Base-by-base conservation (phyloP, 2,329 filamentous ascomycete genomes). In the Sporothrix brasiliensis region DNA sequence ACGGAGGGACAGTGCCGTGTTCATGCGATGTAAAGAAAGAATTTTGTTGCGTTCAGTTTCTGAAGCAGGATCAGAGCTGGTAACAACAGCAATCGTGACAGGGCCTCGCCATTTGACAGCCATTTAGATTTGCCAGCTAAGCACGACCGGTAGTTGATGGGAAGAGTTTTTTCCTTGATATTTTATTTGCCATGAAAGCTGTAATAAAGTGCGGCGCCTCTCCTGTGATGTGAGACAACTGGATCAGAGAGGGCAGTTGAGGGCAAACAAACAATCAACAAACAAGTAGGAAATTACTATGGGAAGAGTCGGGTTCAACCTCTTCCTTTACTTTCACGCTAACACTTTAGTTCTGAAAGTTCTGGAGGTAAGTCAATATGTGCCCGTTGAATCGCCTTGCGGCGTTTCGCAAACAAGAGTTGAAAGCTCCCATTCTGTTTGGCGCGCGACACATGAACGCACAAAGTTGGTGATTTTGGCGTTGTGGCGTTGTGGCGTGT, bases 221-320 rank as follows among this genome's bases (percentile, higher is more conserved):
- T 49, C 41, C 24, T 34, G 41, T 30, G 44, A 65, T 65, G 44
- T 65, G 44, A 65, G 61, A 65, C 61, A 65, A 11, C n/a, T 14
- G n/a, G 2, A 24, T 24, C 60, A 3, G 21, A 50, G 34, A 16
- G 30, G 30, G 21, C 60, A 65, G 14, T 9, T 11, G 19, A 24
- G 47, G 30, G 49, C 16, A 44, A 41, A 53, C 24, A 1, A 47
- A 54, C 34, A 67, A 60, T 9, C 58, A 60, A 68, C 34, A 9
- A 58, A 60, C 53, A 50, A 34, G 47, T 2, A 39, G n/a, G 13
- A 27, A 19, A 61, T 2, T 6, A n/a, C 30, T 14, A 27, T 16
- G 6, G 4, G 47, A 16, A 16, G 19, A 30, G 21, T 24, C 44
- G 34, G 10, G 11, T 34, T 5, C 34, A 30, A 14, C 4, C 11